Evolutionary conservation across 768 basidiomycete species (phyloP).

Genomic region (Kwoniella pini): DNA sequence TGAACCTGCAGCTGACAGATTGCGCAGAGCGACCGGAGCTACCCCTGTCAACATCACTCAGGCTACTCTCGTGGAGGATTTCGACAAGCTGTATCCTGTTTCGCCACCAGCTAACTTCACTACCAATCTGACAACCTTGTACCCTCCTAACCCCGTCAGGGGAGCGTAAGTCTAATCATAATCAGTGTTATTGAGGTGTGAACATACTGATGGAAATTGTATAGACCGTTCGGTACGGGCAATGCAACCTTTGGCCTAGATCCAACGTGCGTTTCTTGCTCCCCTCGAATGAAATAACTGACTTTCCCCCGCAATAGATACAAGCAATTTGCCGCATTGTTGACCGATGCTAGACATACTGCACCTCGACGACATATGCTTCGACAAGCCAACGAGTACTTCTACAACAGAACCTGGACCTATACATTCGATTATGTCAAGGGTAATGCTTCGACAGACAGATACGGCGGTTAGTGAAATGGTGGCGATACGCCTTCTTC

Average conservation of each 20-base stretch:
- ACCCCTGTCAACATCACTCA: slow-evolving; percentile 10
- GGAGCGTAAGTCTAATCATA: slow-evolving; percentile 3
- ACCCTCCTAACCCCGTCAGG: slow-evolving; percentile 1
- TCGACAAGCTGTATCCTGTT: background rate
- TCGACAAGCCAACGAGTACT: slow-evolving; percentile 29
- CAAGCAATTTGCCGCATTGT: slow-evolving; percentile 40
- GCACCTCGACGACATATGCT: slow-evolving; percentile 44
- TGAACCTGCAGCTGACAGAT: background rate
- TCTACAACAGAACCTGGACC: slow-evolving; percentile 39
- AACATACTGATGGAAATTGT: background rate
- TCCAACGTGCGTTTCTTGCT: slow-evolving; percentile 17
- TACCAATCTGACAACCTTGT: slow-evolving; percentile 11
- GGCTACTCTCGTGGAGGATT: background rate
- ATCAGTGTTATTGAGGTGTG: background rate
- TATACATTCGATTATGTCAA: slow-evolving; percentile 40
- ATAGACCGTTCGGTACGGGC: slow-evolving; percentile 48
- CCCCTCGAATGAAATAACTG: background rate
- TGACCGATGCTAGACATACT: slow-evolving; percentile 45
- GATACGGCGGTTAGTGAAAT: slow-evolving; percentile 11
- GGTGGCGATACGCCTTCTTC: background rate
- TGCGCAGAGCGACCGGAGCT: background rate
- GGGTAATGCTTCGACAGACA: background rate
- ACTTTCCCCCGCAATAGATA: slow-evolving; percentile 14
- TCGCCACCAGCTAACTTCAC: slow-evolving; percentile 1
- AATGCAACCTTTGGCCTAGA: slow-evolving; percentile 49